Percentiles rank a stretch among this genome's conserved stretches.
Conservation (phyloP, 2,329 filamentous ascomycete species). For the Clarireedia monteithiana region DNA sequence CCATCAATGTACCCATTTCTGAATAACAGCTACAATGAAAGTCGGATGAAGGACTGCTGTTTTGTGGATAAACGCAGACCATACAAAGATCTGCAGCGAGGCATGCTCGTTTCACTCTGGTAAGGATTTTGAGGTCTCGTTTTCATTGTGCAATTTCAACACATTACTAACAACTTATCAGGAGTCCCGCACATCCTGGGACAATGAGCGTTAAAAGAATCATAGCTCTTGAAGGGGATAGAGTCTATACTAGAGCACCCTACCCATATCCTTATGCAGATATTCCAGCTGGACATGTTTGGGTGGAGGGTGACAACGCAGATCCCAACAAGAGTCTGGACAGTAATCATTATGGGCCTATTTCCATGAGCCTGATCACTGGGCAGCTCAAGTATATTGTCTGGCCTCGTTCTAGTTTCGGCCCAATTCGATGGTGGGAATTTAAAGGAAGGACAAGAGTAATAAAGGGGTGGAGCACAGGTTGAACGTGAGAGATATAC, state of each 20-base stretch:
- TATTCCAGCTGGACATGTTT: constrained; percentile 79
- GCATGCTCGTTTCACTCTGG: constrained; percentile 70
- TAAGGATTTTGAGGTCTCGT: constrained; percentile 29
- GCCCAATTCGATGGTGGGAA: constrained; percentile 51
- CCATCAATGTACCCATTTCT: constrained; percentile 72
- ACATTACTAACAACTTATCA: constrained; percentile 28
- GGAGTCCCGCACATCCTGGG: constrained; percentile 64
- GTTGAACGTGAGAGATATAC: neutral
- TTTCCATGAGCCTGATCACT: constrained; percentile 65
- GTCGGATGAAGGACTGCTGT: constrained; percentile 45
- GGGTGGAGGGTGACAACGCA: constrained; percentile 77
- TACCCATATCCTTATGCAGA: constrained; percentile 46
- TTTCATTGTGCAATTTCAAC: neutral
- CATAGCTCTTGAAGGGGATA: constrained; percentile 72
- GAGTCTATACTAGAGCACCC: constrained; percentile 56
- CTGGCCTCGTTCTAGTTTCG: constrained; percentile 56
- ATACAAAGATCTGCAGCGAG: constrained; percentile 51
- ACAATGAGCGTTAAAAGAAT: constrained; percentile 72
- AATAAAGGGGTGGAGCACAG: constrained; percentile 24
- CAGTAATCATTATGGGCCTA: constrained; percentile 85
- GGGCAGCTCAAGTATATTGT: constrained; percentile 68
- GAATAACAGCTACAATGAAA: constrained; percentile 57
- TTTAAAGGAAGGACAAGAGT: constrained; percentile 34
- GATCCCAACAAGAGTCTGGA: constrained; percentile 63
- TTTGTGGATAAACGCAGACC: constrained; percentile 52